Percentiles rank a stretch among this genome's conserved stretches.
Evolutionary conservation across 192 early-diverging fungal genomes (phyloP).

Genomic region (Rhizophagus sp.): DNA sequence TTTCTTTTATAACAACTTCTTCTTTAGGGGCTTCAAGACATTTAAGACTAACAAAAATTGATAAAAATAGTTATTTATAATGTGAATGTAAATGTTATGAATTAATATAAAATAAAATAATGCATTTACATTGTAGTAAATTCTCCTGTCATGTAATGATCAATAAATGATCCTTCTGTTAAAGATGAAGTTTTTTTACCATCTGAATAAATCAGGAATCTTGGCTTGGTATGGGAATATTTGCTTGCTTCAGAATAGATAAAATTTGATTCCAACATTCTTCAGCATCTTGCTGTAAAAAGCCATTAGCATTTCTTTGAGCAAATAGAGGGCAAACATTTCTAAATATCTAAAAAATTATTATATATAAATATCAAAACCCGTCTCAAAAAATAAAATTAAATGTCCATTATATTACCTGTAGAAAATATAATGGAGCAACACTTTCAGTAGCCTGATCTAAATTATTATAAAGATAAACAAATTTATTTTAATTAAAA

Average conservation of each 20-base stretch:
- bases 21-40: conserved; percentile 86
- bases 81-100: not conserved
- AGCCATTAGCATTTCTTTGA: conserved; percentile 72
- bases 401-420: conserved; percentile 36
- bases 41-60: conserved; percentile 51
- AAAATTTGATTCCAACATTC: conserved; percentile 95
- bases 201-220: conserved; percentile 17
- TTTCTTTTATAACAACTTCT: conserved; percentile 57
- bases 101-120: too few species aligned
- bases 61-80: not conserved
- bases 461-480: conserved; percentile 75
- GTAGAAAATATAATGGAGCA: conserved; percentile 78
- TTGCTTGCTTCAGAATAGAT: conserved; percentile 65
- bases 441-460: conserved; percentile 67
- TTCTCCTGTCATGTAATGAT: conserved; percentile 80
- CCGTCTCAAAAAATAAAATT: not conserved
- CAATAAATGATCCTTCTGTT: conserved; percentile 55
- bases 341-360: conserved; percentile 58
- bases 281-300: conserved; percentile 96
- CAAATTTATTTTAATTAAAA: too few species aligned
- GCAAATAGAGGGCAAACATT: conserved; percentile 84
- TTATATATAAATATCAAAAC: too few species aligned
- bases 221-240: conserved; percentile 32
- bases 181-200: not conserved
- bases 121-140: conserved; percentile 47